phyloP scores from a whole-genome alignment of 306 rosid species.

The Malus fusca region DNA sequence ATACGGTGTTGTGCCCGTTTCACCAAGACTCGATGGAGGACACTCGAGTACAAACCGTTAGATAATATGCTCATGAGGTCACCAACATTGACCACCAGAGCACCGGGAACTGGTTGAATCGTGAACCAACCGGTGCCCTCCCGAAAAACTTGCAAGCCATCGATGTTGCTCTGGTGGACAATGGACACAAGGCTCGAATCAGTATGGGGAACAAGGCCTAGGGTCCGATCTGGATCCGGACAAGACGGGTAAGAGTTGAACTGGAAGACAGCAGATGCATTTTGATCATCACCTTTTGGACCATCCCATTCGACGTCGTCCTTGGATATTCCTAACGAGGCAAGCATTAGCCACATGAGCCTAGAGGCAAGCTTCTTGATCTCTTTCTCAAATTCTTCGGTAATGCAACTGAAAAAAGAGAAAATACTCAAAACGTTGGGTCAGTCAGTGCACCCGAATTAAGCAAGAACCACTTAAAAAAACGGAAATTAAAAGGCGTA shows the following conservation, averaged over 20 bases:
- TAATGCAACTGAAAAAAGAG: not conserved
- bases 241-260: not conserved
- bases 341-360: not conserved
- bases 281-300: not conserved
- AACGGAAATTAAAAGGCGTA: too few species aligned
- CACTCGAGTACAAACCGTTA: conserved; percentile 29
- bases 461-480: too few species aligned
- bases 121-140: conserved; percentile 18
- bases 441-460: too few species aligned
- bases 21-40: conserved; percentile 29
- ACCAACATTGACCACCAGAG: conserved; percentile 34
- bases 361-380: not conserved
- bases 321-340: not conserved
- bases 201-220: not conserved
- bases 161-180: not conserved
- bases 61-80: conserved; percentile 41
- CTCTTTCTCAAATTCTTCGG: not conserved
- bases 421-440: not conserved
- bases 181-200: not conserved
- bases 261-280: not conserved
- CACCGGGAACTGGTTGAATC: conserved; percentile 31
- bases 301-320: not conserved
- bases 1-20: conserved; percentile 26
- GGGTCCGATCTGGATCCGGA: not conserved
- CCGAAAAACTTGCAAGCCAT: not conserved